Evolutionary conservation across 2,329 filamentous ascomycete genomes (phyloP).

Genomic region (Talaromyces pinophilus): DNA sequence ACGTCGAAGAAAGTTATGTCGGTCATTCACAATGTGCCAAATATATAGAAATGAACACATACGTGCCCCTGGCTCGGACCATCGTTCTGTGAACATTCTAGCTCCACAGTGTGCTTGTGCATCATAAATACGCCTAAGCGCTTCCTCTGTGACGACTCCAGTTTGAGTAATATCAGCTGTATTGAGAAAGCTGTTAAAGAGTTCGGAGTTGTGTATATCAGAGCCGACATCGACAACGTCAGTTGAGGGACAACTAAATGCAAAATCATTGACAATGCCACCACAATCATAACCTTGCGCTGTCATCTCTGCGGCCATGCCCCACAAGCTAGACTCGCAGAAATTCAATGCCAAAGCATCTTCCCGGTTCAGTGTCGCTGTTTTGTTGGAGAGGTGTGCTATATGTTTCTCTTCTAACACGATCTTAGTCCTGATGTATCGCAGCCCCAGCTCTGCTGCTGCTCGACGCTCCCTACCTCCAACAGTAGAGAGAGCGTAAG

Average conservation of each 20-base stretch:
- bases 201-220: slow-evolving; percentile 29
- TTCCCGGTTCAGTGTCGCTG: neutral
- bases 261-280: slow-evolving; percentile 17
- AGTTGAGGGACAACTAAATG: slow-evolving; percentile 30
- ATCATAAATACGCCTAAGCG: slow-evolving; percentile 28
- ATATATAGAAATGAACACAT: slow-evolving; percentile 30
- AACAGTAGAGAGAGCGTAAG: neutral
- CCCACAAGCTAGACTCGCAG: neutral
- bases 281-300: neutral
- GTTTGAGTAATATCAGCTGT: slow-evolving; percentile 29
- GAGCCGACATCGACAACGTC: slow-evolving; percentile 30
- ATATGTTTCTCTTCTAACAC: neutral
- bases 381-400: neutral
- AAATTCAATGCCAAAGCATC: neutral
- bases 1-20: slow-evolving; percentile 28
- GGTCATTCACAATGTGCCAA: slow-evolving; percentile 32
- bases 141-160: slow-evolving; percentile 25
- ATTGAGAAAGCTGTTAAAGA: slow-evolving; percentile 32
- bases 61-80: slow-evolving; percentile 28
- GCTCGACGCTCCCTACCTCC: neutral
- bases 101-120: slow-evolving; percentile 30
- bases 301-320: neutral
- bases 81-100: slow-evolving; percentile 30
- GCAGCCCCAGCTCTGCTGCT: neutral
- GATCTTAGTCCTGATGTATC: neutral